Evolutionary conservation across 495 filamentous ascomycete genomes (phyloP), one percentile per base, ranked within the genome.

Genomic region (Tuber melanosporum): DNA sequence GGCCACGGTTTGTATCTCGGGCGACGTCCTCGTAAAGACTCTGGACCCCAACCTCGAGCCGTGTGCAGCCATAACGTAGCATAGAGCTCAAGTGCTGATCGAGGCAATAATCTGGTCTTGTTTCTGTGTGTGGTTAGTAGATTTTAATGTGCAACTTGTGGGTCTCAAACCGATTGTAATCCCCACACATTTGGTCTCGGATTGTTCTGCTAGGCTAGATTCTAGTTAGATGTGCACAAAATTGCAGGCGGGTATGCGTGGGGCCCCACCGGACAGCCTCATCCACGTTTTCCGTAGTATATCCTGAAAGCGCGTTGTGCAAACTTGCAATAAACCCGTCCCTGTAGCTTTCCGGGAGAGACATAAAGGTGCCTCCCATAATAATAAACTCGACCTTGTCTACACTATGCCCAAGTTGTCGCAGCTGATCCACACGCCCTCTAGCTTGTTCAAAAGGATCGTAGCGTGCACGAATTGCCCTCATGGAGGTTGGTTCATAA

Each of bases 371-470:
- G 76, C 95, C 95, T 75, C 95, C 95, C 95, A 99, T 99, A 80
- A 99, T 97, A 83, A 99, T 99, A 84, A 98, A 99, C 86, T 99
- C 95, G 3, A 99, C 95, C 83, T 99, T 99, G 85, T 99, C 95
- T 46, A 99, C 95, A 75, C 93, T 96, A 85, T 99, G 95, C 1
- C 95, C 95, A 26, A 99, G 87, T 7, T 92, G 90, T 83, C 96
- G 95, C 84, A 99, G 92, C 86, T 99, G 95, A 79, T 98, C 96
- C 39, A 99, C 95, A 70, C 95, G 90, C 46, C 95, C 95, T 81
- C 95, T 88, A 36, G 95, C 95, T 87, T 99, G 95, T 85, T 99
- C 95, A 83, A 96, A 98, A 15, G 95, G 96, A 84, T 99, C 96
- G 80, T 99, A 99, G 44, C 96, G 92, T 39, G 95, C 95, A 69